Evolutionary conservation across 495 filamentous ascomycete species (phyloP), one percentile per base, ranked within the genome.

Genomic region (Penicillium nucicola): DNA sequence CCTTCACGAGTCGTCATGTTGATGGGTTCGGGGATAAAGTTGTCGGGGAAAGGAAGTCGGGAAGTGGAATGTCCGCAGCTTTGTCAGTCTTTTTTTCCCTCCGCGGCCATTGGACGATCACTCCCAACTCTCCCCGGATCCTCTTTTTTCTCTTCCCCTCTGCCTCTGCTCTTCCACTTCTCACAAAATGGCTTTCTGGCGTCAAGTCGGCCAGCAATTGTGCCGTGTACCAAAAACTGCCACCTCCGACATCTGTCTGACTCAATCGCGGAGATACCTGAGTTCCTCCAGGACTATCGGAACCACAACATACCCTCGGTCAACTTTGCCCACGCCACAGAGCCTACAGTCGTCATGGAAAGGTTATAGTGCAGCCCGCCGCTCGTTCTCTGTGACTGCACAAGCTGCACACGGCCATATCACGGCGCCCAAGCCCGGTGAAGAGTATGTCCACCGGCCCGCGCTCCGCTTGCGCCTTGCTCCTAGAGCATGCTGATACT

Each of bases 391-490:
- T 35, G 79, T 75, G 14, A 81, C 88, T 1, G 62, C 82, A 39
- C 65, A 71, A 20, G 66, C 67, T 14, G 71, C 64, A 31, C 92
- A 98, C 65, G 90, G 87, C 23, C 89, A 97, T 59, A 72, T 95
- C 57, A 82, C 80, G 38, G 80, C 88, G 22, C 92, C 93, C 2
- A 92, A 89, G 70, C 82, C 91, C 2, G 93, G 93, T n/a, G 89
- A 97, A 78, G 93, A 96, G 91, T 95, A 78, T 64, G 85, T 67
- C 12, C n/a, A 30, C 15, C 28, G 1, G 25, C 34, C 33, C 7
- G 20, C 33, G 33, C 12, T 5, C 11, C 8, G 3, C 9, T 28
- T 25, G 14, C 13, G 13, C 31, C 42, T 5, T 20, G 8, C 13
- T 7, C 11, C 5, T 28, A 7, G 17, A 5, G 14, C 14, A 28